Evolutionary conservation across 306 rosid genomes (phyloP).

Genomic region (Malus domestica): ASM211411v1 NC_041804.1:2042501-2043000

Average conservation of each 20-base stretch:
- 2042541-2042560: background rate
- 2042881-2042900: background rate
- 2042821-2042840: background rate
- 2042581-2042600: background rate
- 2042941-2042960: no score
- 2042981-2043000: no score
- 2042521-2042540: no score
- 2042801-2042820: background rate
- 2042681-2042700: background rate
- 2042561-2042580: background rate
- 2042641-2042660: background rate
- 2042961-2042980: no score
- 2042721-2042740: background rate
- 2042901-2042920: background rate
- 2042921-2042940: background rate
- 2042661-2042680: no score
- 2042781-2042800: constrained; percentile 4
- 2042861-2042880: background rate
- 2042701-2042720: background rate
- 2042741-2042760: background rate
- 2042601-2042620: no score
- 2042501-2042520: no score
- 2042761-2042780: background rate
- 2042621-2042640: background rate
- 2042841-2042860: background rate